Evolutionary conservation across 805 yeast genomes (phyloP).

Genomic region (Wickerhamiella dianesei): DNA sequence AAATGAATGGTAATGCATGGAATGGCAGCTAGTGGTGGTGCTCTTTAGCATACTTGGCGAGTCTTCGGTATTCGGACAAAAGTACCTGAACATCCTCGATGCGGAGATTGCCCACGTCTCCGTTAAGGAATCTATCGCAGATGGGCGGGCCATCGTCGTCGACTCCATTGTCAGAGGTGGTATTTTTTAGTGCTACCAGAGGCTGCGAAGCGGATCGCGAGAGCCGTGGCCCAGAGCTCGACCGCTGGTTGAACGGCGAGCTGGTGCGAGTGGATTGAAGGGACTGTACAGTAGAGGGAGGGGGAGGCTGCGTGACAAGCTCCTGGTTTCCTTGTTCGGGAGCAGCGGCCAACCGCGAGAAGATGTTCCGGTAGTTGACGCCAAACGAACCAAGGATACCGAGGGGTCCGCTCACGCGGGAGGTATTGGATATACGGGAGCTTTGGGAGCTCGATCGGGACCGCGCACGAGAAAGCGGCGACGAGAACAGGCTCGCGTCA

Average conservation of each 20-base stretch:
- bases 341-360: background rate
- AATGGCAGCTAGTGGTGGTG: background rate
- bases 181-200: background rate
- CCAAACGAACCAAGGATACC: conserved; percentile 1
- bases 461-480: conserved; percentile 11
- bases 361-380: background rate
- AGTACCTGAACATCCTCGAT: conserved; percentile 25
- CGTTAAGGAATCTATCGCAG: conserved; percentile 15
- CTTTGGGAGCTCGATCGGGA: conserved; percentile 16
- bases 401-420: conserved; percentile 4
- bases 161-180: background rate
- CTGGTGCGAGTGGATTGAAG: background rate
- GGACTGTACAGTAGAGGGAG: background rate
- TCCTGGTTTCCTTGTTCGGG: background rate
- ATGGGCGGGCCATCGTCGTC: conserved; percentile 5
- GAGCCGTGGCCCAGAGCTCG: background rate
- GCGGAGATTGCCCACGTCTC: conserved; percentile 24
- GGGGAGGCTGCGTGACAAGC: background rate
- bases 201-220: background rate
- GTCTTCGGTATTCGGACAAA: conserved; percentile 27
- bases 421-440: conserved; percentile 21
- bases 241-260: background rate
- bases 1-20: background rate
- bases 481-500: conserved; percentile 14
- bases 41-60: conserved; percentile 19